Evolutionary conservation across 2,329 filamentous ascomycete species (phyloP).

Genomic region (Capronia americana): DNA sequence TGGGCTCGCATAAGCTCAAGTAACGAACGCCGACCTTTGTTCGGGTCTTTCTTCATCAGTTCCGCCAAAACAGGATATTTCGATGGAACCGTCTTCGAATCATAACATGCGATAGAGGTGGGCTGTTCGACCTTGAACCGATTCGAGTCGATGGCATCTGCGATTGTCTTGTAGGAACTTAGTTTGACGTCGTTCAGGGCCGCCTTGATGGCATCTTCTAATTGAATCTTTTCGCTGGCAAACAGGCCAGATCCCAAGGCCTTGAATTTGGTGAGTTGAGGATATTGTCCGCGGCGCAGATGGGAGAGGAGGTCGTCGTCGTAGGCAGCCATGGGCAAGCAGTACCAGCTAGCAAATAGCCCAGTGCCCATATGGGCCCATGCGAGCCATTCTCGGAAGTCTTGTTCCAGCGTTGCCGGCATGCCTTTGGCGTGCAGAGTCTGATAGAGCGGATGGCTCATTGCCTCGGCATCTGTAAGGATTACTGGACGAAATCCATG

Average conservation of each 20-base stretch:
- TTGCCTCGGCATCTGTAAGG: conserved; percentile 78
- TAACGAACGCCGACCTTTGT: conserved; percentile 69
- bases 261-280: conserved; percentile 75
- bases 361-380: conserved; percentile 92
- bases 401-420: conserved; percentile 66
- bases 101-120: conserved; percentile 79
- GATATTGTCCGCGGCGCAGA: conserved; percentile 77
- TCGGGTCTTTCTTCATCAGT: conserved; percentile 62
- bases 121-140: conserved; percentile 71
- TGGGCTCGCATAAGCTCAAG: conserved; percentile 82
- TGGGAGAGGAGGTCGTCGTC: conserved; percentile 75
- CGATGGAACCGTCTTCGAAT: conserved; percentile 63
- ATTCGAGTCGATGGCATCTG: conserved; percentile 65
- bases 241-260: conserved; percentile 74
- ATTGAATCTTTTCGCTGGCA: conserved; percentile 69
- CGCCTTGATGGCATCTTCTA: conserved; percentile 68
- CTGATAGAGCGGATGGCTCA: conserved; percentile 79
- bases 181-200: conserved; percentile 63
- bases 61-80: conserved; percentile 73
- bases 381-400: conserved; percentile 84
- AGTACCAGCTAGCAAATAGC: conserved; percentile 76
- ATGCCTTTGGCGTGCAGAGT: conserved; percentile 69
- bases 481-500: conserved; percentile 88
- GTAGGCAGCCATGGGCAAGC: conserved; percentile 80
- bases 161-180: conserved; percentile 66